Evolutionary conservation across 2,329 filamentous ascomycete genomes (phyloP), one percentile per base, ranked within the genome.

Genomic region (Epichloe sibirici): DNA sequence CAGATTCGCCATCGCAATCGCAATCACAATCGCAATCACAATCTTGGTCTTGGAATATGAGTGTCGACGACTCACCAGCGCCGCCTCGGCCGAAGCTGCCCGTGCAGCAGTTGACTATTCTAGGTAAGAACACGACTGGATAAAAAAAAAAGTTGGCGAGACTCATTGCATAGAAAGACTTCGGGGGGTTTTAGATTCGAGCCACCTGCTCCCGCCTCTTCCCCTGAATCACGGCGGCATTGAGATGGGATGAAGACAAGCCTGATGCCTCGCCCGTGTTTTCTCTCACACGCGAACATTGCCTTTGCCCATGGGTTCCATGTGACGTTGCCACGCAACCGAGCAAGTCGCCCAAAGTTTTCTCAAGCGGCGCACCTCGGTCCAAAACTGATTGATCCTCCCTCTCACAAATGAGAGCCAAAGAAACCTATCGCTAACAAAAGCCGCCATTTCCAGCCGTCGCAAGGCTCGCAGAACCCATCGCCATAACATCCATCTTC

Each of bases 381-480:
- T 21, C 17, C 17, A 21, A 11, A 11, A 31, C 28, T 11, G 28
- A 31, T 31, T 31, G 17, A 21, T 21, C 17, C 17, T 21, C 17
- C 17, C 17, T 3, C 8, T 31, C 31, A 31, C 9, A 31, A 11
- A 31, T 43, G 17, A 21, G 5, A 47, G 23, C 37, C 12, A 11
- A 31, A 40, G 15, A 45, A 23, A 45, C 3, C 37, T 31, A 38
- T 12, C 37, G 44, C 51, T 53, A 43, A 53, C 37, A 44, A 15
- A 17, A 34, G 13, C 34, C 15, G 15, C 35, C 25, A 3, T 42
- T 51, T 21, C 5, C 59, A 89, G 86, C 85, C 65, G 77, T 89
- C 71, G 88, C 85, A 64, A 79, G 87, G 62, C 86, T 91, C 62
- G 83, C 86, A 55, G 87, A 91, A 65, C 87, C 87, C 8, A 70